Evolutionary conservation across 2,329 filamentous ascomycete species (phyloP).

Genomic region (Calonectria leucothoes): DNA sequence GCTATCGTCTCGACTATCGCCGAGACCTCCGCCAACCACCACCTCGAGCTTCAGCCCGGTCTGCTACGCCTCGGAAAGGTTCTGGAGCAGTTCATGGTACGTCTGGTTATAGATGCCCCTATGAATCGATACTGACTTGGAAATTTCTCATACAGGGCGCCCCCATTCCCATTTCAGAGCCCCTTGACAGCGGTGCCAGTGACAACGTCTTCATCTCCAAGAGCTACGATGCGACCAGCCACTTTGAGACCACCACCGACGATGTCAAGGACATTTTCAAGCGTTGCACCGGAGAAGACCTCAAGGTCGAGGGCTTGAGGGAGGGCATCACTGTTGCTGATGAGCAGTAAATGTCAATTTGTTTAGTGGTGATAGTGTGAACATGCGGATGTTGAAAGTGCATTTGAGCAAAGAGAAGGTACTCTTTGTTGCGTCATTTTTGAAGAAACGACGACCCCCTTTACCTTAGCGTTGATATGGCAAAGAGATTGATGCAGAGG

Average conservation of each 20-base stretch:
- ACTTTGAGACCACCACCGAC: constrained; percentile 93
- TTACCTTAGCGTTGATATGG: constrained; percentile 22
- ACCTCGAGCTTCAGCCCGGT: constrained; percentile 92
- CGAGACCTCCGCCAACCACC: constrained; percentile 91
- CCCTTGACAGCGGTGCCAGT: constrained; percentile 81
- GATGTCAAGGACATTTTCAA: constrained; percentile 95
- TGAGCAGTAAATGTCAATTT: constrained; percentile 59
- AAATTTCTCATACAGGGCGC: constrained; percentile 62
- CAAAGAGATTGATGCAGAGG: constrained; percentile 20
- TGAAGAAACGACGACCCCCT: constrained; percentile 20
- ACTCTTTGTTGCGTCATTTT: constrained; percentile 16
- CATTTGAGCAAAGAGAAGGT: constrained; percentile 6
- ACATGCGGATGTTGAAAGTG: constrained; percentile 18
- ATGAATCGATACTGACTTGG: background rate
- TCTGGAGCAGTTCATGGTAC: constrained; percentile 95
- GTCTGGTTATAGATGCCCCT: constrained; percentile 25
- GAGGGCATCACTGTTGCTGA: constrained; percentile 82
- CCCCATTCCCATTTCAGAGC: constrained; percentile 94
- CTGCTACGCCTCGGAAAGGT: constrained; percentile 92
- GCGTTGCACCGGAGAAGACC: constrained; percentile 83
- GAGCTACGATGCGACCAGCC: constrained; percentile 97
- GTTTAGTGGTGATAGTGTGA: background rate
- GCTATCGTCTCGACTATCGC: constrained; percentile 98
- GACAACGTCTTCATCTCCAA: constrained; percentile 98
- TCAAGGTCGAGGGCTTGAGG: constrained; percentile 88